A percentile compares a stretch with the other conserved stretches of the same genome.
phyloP scores from a whole-genome alignment of 164 flowering plant genomes.

The Cinnamomum micranthum region DNA sequence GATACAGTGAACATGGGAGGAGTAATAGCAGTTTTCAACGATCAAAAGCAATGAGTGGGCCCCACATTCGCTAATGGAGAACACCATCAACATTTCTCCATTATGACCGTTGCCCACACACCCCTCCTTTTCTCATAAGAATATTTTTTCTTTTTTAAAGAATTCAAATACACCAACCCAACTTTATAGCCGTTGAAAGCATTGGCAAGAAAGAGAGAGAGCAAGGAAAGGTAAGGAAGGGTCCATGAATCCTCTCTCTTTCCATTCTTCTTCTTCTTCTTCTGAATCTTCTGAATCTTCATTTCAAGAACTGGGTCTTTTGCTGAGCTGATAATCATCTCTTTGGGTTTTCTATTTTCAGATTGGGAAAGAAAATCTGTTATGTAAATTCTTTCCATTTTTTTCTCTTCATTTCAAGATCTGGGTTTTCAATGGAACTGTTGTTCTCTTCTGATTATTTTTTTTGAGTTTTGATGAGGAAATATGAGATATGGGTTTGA shows the following conservation, averaged over 20 bases:
- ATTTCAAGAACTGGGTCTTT: neutral
- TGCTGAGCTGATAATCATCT: neutral
- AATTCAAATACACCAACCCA: constrained; percentile 1
- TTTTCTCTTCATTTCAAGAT: neutral
- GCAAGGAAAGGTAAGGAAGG: neutral
- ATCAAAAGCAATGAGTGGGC: neutral
- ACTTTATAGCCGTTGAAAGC: constrained; percentile 12
- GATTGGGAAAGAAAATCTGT: neutral
- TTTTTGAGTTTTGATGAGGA: neutral
- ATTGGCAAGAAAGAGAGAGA: neutral
- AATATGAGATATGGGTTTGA: neutral
- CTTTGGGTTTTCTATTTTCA: neutral
- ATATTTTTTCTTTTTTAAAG: no score
- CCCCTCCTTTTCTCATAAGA: neutral
- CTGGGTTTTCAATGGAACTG: neutral
- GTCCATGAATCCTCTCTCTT: neutral
- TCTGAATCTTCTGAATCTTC: neutral
- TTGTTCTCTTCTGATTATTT: constrained; percentile 2
- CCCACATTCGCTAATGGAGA: neutral
- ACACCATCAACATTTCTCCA: constrained; percentile 4
- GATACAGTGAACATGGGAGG: no score
- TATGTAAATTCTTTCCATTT: neutral
- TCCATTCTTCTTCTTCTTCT: constrained; percentile 1
- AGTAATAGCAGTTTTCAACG: neutral
- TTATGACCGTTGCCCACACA: constrained; percentile 18